Evolutionary conservation across 2,329 filamentous ascomycete species (phyloP), one percentile per base, ranked within the genome.

Genomic region (Aspergillus texensis): DNA sequence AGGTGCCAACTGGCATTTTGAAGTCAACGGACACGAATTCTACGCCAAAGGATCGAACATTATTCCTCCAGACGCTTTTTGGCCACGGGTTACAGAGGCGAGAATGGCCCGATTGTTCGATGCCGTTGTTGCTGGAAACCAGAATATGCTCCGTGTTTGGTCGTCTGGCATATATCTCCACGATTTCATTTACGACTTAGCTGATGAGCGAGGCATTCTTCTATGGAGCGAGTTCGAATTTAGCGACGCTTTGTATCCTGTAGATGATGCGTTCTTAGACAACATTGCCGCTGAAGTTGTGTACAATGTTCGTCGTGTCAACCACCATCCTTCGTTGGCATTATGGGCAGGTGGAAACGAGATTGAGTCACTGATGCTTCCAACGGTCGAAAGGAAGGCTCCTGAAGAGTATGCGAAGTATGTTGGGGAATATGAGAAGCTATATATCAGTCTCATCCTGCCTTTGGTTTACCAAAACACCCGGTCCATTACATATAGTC

Each of bases 81-180:
- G 86, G 86, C 83, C 87, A 1, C 79, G 86, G 50, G 86, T 89
- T 6, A 88, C 85, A 0, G 72, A 78, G 28, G 75, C 77, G 0
- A 82, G 81, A 50, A 86, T 89, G 67, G 72, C 75, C 6, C 78
- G 81, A 43, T 75, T 88, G 0, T 86, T 89, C 59, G 78, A 86
- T 61, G 81, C 84, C 0, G 84, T 84, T 3, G 79, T 86, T 1
- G 81, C 81, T 28, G 86, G 84, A 2, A 87, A 89, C 64, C 87
- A 89, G 70, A 89, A 89, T 68, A 88, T 89, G 86, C 79, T 89
- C 4, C 81, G 87, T 6, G 83, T 89, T 2, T 89, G 87, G 87
- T 81, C 86, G 14, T 85, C 83, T 24, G 86, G 87, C 2, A 83
- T 84, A 1, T 89, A 89, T 65, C 79, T 82, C 1, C 86, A 85